Evolutionary conservation across 352 stramenopile species (phyloP), one percentile per base, ranked within the genome.

Genomic region (Globisporangium abappressorium): DNA sequence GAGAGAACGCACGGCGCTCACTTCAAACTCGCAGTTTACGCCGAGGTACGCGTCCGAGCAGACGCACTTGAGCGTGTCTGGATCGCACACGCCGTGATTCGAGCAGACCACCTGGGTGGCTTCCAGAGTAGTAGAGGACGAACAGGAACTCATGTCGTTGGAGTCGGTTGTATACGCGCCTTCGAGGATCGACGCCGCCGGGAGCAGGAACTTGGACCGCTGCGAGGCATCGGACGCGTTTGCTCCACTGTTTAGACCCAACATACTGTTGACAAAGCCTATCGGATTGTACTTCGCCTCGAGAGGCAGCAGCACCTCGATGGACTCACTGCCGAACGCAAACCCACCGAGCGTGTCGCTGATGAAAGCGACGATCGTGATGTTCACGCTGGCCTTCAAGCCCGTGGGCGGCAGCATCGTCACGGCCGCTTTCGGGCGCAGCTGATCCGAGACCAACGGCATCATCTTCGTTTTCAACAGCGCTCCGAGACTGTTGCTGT

Each of bases 311-410:
- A 73, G 20, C 2, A 92, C 73, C 7, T 76, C 70, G 12, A 92
- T 76, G 0, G 51, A 63, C 2, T 79, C 71, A 30, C 74, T 77
- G 3, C 75, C 76, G 12, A 89, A 62, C 8, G 78, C 65, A 12
- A 77, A 56, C 0, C 75, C 70, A 1, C 82, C 84, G 49, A 90
- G 57, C 0, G 51, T 57, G 30, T 92, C 84, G 0, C 64, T 81
- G 22, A 89, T 83, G 47, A 92, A 85, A 5, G 84, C 81, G 15
- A 92, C 57, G 14, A 90, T 56, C 0, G 80, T 89, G 41, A 89
- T 64, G 26, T 71, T 73, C 33, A 79, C 72, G 5, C 65, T 82
- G 26, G 74, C 72, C 0, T 60, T 46, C 30, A 74, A 36, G 0
- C 60, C 66, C 8, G 69, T 33, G 1, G 84, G 74, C 2, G 81